Evolutionary conservation across 441 rosid genomes (phyloP), one percentile per base, ranked within the genome.

Genomic region (Isatis lusitanica): DNA sequence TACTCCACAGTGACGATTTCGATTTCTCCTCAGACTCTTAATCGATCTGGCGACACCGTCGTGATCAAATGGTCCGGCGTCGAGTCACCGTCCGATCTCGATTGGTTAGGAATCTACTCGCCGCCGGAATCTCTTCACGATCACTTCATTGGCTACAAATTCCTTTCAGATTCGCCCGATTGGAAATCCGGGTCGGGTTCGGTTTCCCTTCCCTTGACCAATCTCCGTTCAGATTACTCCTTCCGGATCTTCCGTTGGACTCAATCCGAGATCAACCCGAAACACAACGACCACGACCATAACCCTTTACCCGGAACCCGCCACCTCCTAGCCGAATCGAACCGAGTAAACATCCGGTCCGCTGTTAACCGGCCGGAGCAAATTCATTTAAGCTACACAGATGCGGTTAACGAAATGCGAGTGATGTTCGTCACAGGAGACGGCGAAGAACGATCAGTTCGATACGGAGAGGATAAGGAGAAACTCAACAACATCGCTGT

Each of bases 231-330:
- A 61, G 76, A 85, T 51, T 91, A 90, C 86, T 38, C 96, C 35
- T 94, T 94, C 85, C 90, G 97, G 78, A 85, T 91, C 88, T 94
- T 94, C 81, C 90, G 72, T 1, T 94, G 97, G 98, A 77, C 84
- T n/a, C 83, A 85, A 53, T 76, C 87, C 40, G 92, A 90, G 73
- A 74, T 93, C 79, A 80, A 93, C 72, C 87, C 82, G 3, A 83
- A 82, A 33, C 80, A 58, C 21, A 76, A 70, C 2, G 97, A 91
- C 76, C 93, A 94, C 53, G 98, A 94, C 58, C 92, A 84, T 28
- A 91, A 91, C 69, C 98, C 97, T 9, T 75, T 94, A 15, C 98
- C 97, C 4, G 88, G 87, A 0, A 83, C 94, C 12, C 81, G 80
- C 7, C 90, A 88, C 66, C 65, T 79, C 52, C 73, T 94, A 42